Evolutionary conservation across 73 alveolate species (phyloP).

Genomic region (Stentor coeruleus): DNA sequence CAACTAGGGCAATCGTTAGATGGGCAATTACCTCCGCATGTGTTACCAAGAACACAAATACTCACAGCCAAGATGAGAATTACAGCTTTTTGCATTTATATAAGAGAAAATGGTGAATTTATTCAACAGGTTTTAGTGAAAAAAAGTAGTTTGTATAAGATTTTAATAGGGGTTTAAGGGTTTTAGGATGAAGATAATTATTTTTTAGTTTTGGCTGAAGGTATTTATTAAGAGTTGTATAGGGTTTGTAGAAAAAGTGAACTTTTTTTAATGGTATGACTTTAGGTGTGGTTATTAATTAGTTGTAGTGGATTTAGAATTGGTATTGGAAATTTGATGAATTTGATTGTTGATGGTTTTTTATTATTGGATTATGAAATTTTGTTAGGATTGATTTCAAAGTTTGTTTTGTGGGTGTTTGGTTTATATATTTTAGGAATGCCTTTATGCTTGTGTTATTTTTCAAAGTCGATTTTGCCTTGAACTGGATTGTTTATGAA

Average conservation of each 20-base stretch:
- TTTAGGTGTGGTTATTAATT: no score
- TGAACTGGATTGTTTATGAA: not conserved
- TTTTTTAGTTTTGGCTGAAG: no score
- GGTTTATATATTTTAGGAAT: not conserved
- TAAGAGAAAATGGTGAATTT: not conserved
- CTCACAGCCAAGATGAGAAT: not conserved
- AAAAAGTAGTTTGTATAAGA: no score
- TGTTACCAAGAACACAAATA: conserved; percentile 32
- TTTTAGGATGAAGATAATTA: no score
- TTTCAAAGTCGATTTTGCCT: not conserved
- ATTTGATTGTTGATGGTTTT: not conserved
- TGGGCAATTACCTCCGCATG: conserved; percentile 69
- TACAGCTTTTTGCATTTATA: not conserved
- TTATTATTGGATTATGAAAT: not conserved
- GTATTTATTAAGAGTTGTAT: no score
- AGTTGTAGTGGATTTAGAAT: not conserved
- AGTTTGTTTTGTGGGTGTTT: not conserved
- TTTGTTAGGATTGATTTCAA: no score
- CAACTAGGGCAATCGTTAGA: conserved; percentile 39
- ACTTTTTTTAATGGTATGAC: no score
- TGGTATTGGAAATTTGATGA: not conserved
- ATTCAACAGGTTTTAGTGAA: not conserved
- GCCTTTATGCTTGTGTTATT: not conserved
- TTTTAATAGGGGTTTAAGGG: no score
- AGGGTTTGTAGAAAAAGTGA: no score